Percentiles rank a stretch among this genome's conserved stretches.
Evolutionary conservation across 2,329 filamentous ascomycete species (phyloP).

Genomic region (Lachnellula occidentalis): DNA sequence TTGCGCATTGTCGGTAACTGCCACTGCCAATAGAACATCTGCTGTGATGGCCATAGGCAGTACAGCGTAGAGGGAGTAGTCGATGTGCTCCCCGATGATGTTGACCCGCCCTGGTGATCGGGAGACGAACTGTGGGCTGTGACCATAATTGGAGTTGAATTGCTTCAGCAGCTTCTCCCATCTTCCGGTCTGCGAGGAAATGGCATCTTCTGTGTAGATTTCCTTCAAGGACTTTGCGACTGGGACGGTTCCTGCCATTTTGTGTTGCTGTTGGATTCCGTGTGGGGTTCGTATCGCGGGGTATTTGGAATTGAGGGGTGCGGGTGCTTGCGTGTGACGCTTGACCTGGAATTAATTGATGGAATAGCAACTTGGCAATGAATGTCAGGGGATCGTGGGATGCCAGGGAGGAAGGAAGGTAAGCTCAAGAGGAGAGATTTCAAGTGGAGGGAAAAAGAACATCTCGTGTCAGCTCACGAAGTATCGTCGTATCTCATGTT

Average conservation of each 20-base stretch:
- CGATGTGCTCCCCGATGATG: constrained; percentile 98
- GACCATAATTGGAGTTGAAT: constrained; percentile 67
- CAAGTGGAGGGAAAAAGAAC: neutral
- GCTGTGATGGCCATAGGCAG: constrained; percentile 92
- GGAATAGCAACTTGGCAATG: neutral
- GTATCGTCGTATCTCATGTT: no score
- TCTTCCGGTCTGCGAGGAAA: constrained; percentile 61
- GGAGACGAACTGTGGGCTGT: constrained; percentile 71
- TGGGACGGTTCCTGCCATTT: constrained; percentile 61
- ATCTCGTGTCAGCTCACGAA: no score
- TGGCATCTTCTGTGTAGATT: constrained; percentile 74
- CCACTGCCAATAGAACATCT: constrained; percentile 83
- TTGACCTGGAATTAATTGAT: neutral
- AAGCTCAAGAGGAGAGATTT: neutral
- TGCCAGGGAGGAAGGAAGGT: neutral
- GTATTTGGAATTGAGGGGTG: neutral
- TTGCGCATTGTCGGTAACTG: constrained; percentile 40
- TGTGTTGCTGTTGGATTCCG: constrained; percentile 8
- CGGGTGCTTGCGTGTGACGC: neutral
- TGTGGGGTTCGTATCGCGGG: constrained; percentile 13
- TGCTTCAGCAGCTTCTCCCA: constrained; percentile 69
- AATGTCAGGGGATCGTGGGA: neutral
- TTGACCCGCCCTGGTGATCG: constrained; percentile 93
- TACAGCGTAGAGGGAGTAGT: constrained; percentile 95
- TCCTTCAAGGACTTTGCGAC: constrained; percentile 68